These are phyloP conservation scores for Fusarium sp. DNA, from an alignment of 2,329 filamentous ascomycete species.

Conservation along the genomic window DNA sequence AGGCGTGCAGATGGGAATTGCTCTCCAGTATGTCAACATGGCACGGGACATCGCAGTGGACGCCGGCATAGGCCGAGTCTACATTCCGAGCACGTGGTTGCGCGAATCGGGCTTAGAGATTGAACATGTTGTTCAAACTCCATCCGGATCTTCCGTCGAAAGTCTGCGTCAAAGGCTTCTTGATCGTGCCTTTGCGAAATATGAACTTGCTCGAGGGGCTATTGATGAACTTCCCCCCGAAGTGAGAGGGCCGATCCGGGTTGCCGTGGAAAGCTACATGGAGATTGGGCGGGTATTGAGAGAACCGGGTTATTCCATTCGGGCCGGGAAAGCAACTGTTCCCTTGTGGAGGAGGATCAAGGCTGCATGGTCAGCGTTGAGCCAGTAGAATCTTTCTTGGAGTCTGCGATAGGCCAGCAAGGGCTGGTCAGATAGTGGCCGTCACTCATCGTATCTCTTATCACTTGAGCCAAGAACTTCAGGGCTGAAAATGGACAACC, in stretches of 20 bases:
- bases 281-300: slow-evolving; percentile 76
- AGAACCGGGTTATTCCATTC: slow-evolving; percentile 53
- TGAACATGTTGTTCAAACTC: slow-evolving; percentile 64
- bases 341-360: slow-evolving; percentile 59
- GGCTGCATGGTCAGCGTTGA: slow-evolving; percentile 70
- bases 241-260: slow-evolving; percentile 72
- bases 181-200: slow-evolving; percentile 70
- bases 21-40: slow-evolving; percentile 83
- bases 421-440: not conserved
- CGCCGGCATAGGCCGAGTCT: slow-evolving; percentile 73
- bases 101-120: slow-evolving; percentile 66
- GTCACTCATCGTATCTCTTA: not conserved
- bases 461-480: no score
- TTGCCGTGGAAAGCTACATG: slow-evolving; percentile 81
- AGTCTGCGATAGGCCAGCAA: no score
- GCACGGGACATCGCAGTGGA: slow-evolving; percentile 79
- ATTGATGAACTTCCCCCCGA: slow-evolving; percentile 72
- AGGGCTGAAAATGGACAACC: no score
- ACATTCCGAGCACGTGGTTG: slow-evolving; percentile 75
- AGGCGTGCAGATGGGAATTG: slow-evolving; percentile 76
- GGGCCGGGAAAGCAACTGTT: slow-evolving; percentile 57
- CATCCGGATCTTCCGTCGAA: slow-evolving; percentile 54
- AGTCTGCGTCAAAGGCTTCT: slow-evolving; percentile 66
- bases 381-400: slow-evolving; percentile 1
- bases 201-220: slow-evolving; percentile 63